phyloP scores from a whole-genome alignment of 2,329 filamentous ascomycete species.

The Talaromyces marneffei region DNA sequence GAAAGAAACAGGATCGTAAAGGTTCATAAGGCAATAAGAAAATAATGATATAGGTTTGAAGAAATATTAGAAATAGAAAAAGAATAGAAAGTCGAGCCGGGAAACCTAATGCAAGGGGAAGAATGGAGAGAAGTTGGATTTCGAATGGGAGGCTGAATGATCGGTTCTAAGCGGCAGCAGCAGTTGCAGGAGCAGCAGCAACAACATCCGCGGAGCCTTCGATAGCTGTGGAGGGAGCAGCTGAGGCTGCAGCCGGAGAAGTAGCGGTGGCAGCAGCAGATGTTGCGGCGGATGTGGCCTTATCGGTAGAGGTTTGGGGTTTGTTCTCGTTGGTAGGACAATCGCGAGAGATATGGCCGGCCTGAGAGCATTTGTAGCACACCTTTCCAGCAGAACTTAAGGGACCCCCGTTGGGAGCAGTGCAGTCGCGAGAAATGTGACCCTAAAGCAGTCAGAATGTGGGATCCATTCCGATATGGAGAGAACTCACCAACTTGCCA shows the following conservation, averaged over 20 bases:
- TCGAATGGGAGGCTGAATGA: conserved; percentile 4
- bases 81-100: conserved; percentile 15
- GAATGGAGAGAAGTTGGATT: conserved; percentile 18
- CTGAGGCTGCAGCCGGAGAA: conserved; percentile 35
- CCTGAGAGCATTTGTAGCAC: conserved; percentile 95
- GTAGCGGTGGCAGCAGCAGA: conserved; percentile 35
- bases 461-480: background rate
- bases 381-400: conserved; percentile 96
- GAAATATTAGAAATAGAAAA: background rate
- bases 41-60: background rate
- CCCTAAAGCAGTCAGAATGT: conserved; percentile 40
- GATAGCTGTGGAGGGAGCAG: conserved; percentile 32
- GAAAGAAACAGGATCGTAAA: conserved; percentile 12
- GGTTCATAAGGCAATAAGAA: background rate
- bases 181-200: conserved; percentile 33
- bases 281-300: conserved; percentile 32
- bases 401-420: conserved; percentile 89
- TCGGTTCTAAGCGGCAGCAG: conserved; percentile 24
- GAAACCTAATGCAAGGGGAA: conserved; percentile 29
- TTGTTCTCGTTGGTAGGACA: conserved; percentile 69
- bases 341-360: conserved; percentile 92
- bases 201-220: conserved; percentile 28
- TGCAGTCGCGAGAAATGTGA: conserved; percentile 92
- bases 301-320: conserved; percentile 30
- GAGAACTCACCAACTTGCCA: conserved; percentile 63